Evolutionary conservation across 139 green algal species (phyloP).

Genomic region (Eudorina sp.): DNA sequence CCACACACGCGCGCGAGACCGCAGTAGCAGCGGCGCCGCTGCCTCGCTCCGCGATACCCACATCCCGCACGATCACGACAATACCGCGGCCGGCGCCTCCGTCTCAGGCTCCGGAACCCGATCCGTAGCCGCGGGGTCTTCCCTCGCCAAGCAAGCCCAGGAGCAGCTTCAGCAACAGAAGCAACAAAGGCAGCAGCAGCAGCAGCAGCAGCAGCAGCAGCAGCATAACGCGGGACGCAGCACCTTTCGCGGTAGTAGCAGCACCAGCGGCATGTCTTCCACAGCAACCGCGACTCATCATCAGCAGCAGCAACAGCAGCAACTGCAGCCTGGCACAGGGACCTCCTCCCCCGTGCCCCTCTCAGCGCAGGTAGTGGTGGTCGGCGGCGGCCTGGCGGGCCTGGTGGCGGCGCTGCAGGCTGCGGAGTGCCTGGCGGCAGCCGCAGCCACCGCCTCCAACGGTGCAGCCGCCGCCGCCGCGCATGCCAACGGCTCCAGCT

Average conservation of each 20-base stretch:
- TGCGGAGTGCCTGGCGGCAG: conserved; percentile 17
- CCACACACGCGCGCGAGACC: not conserved
- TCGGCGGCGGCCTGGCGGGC: conserved; percentile 43
- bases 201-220: not conserved
- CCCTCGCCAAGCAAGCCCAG: not conserved
- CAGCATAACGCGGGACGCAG: not conserved
- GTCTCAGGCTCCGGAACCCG: not conserved
- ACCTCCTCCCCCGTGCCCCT: not conserved
- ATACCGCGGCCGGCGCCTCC: not conserved
- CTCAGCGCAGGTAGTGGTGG: conserved; percentile 32
- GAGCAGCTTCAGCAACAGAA: conserved; percentile 32
- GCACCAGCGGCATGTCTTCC: not conserved
- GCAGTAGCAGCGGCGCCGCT: not conserved
- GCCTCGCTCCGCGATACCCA: not conserved
- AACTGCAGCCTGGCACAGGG: not conserved
- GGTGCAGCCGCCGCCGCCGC: not conserved
- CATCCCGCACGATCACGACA: not conserved
- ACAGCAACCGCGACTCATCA: not conserved
- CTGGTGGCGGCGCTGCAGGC: conserved; percentile 33
- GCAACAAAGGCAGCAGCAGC: not conserved
- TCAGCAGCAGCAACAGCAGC: not conserved
- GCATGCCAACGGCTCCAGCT: too few relatives aligned
- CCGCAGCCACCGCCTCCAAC: not conserved
- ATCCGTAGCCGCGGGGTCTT: not conserved
- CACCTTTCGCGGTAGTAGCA: not conserved